A percentile compares a stretch with the other conserved stretches of the same genome.
Evolutionary conservation across 75 land plant genomes (phyloP).

Genomic region (Cunninghamia lanceolata): DNA sequence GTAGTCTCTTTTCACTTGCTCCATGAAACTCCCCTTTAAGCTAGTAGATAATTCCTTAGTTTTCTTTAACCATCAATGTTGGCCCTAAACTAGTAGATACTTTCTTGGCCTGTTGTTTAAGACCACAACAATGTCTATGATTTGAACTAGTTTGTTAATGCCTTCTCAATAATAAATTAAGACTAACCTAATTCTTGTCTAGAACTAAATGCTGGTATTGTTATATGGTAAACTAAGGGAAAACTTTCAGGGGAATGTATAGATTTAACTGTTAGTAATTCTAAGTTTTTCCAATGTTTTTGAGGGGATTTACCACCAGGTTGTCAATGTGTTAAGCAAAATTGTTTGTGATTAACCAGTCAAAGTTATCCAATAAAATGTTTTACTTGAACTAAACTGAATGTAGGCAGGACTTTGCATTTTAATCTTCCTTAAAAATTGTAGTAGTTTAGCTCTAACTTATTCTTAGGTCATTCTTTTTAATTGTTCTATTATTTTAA

Average conservation of each 20-base stretch:
- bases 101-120: no score
- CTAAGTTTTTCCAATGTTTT: no score
- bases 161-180: no score
- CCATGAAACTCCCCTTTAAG: neutral
- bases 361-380: no score
- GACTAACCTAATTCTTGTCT: neutral
- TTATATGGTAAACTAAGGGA: neutral
- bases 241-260: neutral
- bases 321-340: neutral
- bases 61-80: no score
- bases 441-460: neutral
- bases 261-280: neutral
- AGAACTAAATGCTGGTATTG: neutral
- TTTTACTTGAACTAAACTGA: neutral
- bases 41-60: neutral
- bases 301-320: no score
- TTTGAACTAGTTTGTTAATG: no score
- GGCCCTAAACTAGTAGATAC: no score
- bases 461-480: neutral
- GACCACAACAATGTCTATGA: no score
- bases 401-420: no score
- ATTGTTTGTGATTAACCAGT: neutral
- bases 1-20: neutral
- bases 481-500: neutral
- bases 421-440: neutral